These are phyloP conservation scores for Taiozyma sp. DNA, from an alignment of 1,139 yeast species.

Conservation along the genomic window DNA sequence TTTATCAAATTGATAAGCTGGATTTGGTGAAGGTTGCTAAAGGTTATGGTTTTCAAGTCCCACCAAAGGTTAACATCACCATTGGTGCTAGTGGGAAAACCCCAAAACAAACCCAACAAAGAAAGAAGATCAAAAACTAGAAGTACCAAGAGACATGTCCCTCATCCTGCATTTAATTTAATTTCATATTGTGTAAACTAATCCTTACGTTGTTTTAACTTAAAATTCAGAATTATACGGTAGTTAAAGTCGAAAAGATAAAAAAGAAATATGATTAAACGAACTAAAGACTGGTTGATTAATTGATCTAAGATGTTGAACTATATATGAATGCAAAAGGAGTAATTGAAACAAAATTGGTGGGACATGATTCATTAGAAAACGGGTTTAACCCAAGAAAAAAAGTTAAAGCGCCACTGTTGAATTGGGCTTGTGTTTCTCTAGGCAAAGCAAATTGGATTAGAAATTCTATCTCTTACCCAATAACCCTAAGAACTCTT, in stretches of 20 bases:
- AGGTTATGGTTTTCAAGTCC: constrained; percentile 90
- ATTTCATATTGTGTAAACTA: background rate
- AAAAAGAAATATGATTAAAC: background rate
- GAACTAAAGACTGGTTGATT: background rate
- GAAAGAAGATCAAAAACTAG: constrained; percentile 18
- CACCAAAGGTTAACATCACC: constrained; percentile 95
- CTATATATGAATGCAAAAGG: background rate
- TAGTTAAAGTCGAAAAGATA: background rate
- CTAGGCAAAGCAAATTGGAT: background rate
- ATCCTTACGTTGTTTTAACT: background rate
- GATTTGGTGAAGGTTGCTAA: constrained; percentile 93
- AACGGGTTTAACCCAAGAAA: background rate
- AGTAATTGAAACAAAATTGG: background rate
- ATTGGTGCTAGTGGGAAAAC: constrained; percentile 89
- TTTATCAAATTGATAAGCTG: constrained; percentile 90
- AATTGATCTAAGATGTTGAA: background rate
- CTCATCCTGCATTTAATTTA: background rate
- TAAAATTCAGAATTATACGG: background rate
- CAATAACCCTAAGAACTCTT: constrained; percentile 83
- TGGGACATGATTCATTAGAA: background rate
- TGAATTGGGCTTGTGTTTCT: background rate
- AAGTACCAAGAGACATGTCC: background rate
- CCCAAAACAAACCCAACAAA: constrained; percentile 21
- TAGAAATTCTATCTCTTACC: constrained; percentile 38
- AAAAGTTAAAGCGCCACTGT: background rate